Evolutionary conservation across 2,329 filamentous ascomycete species (phyloP), one percentile per base, ranked within the genome.

Genomic region (Verticillium dahliae): DNA sequence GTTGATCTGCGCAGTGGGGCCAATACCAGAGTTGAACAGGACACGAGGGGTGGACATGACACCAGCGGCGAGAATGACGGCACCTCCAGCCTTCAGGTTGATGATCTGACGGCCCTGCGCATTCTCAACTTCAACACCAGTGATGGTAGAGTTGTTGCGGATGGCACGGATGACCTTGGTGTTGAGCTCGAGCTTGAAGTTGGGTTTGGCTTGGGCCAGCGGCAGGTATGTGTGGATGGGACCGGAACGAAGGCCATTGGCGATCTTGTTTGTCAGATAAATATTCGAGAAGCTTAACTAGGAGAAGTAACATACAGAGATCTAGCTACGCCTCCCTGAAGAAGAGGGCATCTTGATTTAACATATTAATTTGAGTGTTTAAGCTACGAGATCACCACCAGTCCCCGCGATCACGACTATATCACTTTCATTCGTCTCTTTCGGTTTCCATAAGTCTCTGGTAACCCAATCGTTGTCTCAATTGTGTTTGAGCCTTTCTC

Each of bases 21-120:
- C 85, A 37, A 88, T 76, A 34, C 85, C 85, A 27, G 78, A 82
- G 2, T 85, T 77, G 67, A 84, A 83, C 7, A 88, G 78, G 1
- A 88, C 69, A 39, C 84, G 80, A 5, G 63, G 63, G 45, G 61
- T 63, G 11, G 65, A 66, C 15, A 67, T 58, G n/a, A 65, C 65
- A 56, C 65, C 65, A 1, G 65, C 62, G 6, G 65, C 63, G 50
- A 67, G 65, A 33, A 67, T 41, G 27, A 65, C 61, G 37, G 60
- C 60, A 62, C 63, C 63, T 6, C 63, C 63, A 0, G 63, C 33
- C n/a, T 64, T 65, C 57, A 67, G 60, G 59, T 65, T 67, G 59
- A 71, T 61, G 58, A 62, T 67, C 60, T 66, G 59, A 57, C 65
- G 64, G 35, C 66, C 66, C 39, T 56, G 56, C 22, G 59, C 56